A percentile compares a stretch with the other conserved stretches of the same genome.
These are phyloP conservation scores for Neodidymelliopsis sp. DNA, from an alignment of 2,329 filamentous ascomycete genomes.

Conservation along the genomic window DNA sequence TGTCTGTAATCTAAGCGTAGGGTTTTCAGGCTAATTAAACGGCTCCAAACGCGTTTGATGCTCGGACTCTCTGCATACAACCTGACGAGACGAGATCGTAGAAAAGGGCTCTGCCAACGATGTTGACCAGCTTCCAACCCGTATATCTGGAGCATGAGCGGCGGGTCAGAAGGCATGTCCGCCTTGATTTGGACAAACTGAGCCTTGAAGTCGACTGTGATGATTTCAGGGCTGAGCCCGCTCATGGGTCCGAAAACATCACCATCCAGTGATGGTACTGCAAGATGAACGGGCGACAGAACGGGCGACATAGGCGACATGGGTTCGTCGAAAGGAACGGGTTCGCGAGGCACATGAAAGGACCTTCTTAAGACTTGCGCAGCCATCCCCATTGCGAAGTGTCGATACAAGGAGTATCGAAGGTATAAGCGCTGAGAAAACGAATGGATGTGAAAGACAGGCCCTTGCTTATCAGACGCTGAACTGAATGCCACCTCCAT, in stretches of 20 bases:
- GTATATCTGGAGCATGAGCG: conserved; percentile 88
- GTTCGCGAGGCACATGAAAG: conserved; percentile 41
- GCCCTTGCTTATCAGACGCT: conserved; percentile 83
- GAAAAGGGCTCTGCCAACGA: conserved; percentile 84
- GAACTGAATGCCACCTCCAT: conserved; percentile 89
- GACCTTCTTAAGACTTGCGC: conserved; percentile 69
- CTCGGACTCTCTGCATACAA: conserved; percentile 87
- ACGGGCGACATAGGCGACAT: conserved; percentile 24
- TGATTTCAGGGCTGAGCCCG: conserved; percentile 64
- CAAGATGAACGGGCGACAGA: conserved; percentile 32
- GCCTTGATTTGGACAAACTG: conserved; percentile 87
- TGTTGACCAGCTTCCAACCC: conserved; percentile 83
- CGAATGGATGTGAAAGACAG: conserved; percentile 86
- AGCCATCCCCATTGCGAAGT: conserved; percentile 88
- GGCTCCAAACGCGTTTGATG: conserved; percentile 83
- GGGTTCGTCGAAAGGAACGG: conserved; percentile 20
- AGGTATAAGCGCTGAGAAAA: conserved; percentile 79
- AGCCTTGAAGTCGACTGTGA: conserved; percentile 83
- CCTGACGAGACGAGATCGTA: conserved; percentile 79
- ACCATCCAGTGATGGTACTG: conserved; percentile 42
- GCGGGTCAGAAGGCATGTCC: conserved; percentile 86
- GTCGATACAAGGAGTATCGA: conserved; percentile 91
- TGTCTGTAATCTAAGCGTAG: conserved; percentile 82
- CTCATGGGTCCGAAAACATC: conserved; percentile 37
- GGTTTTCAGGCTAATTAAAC: conserved; percentile 83